phyloP scores from a whole-genome alignment of 257 asterid genomes.

The Forsythia suspensa region DNA sequence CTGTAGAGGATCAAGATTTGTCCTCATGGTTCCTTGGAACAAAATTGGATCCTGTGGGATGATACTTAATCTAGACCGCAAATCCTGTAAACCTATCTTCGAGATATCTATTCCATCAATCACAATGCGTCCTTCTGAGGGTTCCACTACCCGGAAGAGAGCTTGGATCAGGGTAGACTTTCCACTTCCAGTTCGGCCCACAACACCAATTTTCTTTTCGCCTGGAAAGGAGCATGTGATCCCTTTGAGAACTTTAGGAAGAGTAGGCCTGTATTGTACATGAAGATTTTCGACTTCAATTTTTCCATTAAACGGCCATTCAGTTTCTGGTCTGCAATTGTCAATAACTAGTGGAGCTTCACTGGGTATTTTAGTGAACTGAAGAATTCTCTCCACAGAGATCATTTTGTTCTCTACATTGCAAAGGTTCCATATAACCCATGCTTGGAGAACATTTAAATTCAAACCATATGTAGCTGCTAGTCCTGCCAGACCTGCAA shows the following conservation, averaged over 20 bases:
- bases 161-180: slow-evolving; percentile 87
- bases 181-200: slow-evolving; percentile 91
- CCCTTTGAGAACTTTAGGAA: slow-evolving; percentile 73
- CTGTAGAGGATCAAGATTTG: slow-evolving; percentile 69
- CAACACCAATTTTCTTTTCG: slow-evolving; percentile 65
- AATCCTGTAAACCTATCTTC: slow-evolving; percentile 65
- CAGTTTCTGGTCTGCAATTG: slow-evolving; percentile 44
- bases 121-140: slow-evolving; percentile 55
- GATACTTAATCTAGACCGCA: slow-evolving; percentile 68
- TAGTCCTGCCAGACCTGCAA: slow-evolving; percentile 79
- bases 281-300: slow-evolving; percentile 63
- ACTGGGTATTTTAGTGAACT: slow-evolving; percentile 55
- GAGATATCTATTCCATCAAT: slow-evolving; percentile 72
- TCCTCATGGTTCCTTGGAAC: slow-evolving; percentile 79
- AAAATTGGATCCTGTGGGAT: slow-evolving; percentile 87
- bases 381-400: slow-evolving; percentile 75
- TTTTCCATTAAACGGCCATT: slow-evolving; percentile 73
- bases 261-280: slow-evolving; percentile 62
- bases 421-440: slow-evolving; percentile 93
- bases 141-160: slow-evolving; percentile 79
- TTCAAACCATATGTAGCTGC: slow-evolving; percentile 85
- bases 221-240: slow-evolving; percentile 68
- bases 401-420: slow-evolving; percentile 89
- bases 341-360: slow-evolving; percentile 73
- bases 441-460: slow-evolving; percentile 76